phyloP scores from a whole-genome alignment of 106 monocot species.

The Gastrodia elata region DNA sequence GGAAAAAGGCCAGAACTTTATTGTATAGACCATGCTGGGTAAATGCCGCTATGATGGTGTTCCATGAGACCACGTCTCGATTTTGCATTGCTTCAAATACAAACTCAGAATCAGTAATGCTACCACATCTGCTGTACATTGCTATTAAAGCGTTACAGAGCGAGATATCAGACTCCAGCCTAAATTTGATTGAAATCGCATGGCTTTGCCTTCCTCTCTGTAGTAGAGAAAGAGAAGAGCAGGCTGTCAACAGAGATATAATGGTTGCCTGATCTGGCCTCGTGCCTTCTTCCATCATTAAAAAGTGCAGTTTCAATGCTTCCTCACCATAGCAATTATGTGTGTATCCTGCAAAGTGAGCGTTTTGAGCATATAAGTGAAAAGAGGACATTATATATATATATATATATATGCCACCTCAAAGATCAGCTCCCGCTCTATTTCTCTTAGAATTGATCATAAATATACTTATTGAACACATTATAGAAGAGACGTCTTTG shows the following conservation, averaged over 20 bases:
- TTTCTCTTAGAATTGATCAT: too few species aligned
- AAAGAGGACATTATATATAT: too few species aligned
- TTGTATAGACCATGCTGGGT: conserved; percentile 64
- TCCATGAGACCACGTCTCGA: conserved; percentile 58
- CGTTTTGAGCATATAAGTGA: background rate
- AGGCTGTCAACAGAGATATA: conserved; percentile 47
- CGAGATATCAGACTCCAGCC: conserved; percentile 34
- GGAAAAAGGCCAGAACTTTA: conserved; percentile 41
- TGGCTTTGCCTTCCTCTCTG: conserved; percentile 61
- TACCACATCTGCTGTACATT: conserved; percentile 89
- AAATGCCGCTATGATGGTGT: conserved; percentile 72
- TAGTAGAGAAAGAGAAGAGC: conserved; percentile 57
- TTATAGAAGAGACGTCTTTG: too few species aligned
- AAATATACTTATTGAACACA: too few species aligned
- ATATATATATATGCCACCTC: too few species aligned
- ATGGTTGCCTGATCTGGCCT: conserved; percentile 76
- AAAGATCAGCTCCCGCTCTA: too few species aligned
- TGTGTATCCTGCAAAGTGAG: conserved; percentile 49
- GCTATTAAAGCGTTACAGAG: conserved; percentile 65
- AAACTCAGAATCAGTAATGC: conserved; percentile 37
- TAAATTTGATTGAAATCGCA: conserved; percentile 42
- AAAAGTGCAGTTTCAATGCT: conserved; percentile 42
- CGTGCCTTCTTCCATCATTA: conserved; percentile 40
- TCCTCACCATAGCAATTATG: conserved; percentile 56
- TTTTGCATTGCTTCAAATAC: conserved; percentile 25